Percentiles rank a stretch among this genome's conserved stretches.
phyloP scores from a whole-genome alignment of 2,329 filamentous ascomycete species.

The Nemania sp. region DNA sequence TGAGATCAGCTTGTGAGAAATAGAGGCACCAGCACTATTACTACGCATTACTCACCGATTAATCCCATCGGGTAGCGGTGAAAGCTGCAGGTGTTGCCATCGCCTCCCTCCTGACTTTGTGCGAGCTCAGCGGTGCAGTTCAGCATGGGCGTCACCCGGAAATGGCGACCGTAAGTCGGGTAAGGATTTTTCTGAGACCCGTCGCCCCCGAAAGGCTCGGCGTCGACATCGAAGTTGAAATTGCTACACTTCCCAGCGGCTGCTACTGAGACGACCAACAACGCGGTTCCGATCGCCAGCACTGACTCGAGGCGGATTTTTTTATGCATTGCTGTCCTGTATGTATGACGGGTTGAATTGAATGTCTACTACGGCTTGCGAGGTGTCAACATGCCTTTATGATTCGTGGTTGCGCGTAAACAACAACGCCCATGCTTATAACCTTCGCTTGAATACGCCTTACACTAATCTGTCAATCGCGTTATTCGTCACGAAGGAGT shows the following conservation, averaged over 20 bases:
- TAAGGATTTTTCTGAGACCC: constrained; percentile 4
- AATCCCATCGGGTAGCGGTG: constrained; percentile 18
- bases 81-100: constrained; percentile 10
- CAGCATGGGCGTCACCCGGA: constrained; percentile 2
- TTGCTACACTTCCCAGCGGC: constrained; percentile 2
- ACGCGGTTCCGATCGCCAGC: not conserved
- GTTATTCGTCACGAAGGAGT: not conserved
- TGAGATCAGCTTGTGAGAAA: not conserved
- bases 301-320: not conserved
- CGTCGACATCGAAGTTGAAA: constrained; percentile 6
- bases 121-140: constrained; percentile 10
- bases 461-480: constrained; percentile 1
- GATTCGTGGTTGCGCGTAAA: not conserved
- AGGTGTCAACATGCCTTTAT: not conserved
- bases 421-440: not conserved
- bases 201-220: not conserved
- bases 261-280: not conserved
- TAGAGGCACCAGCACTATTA: too few species aligned
- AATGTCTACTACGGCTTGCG: not conserved
- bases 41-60: not conserved
- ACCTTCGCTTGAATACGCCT: not conserved
- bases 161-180: not conserved
- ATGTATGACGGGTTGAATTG: not conserved
- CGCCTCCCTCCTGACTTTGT: constrained; percentile 5
- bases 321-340: not conserved